A percentile compares a stretch with the other conserved stretches of the same genome.
Conservation (phyloP, 2,329 filamentous ascomycete genomes). For the Ploettnerulaceae sp. region DNA sequence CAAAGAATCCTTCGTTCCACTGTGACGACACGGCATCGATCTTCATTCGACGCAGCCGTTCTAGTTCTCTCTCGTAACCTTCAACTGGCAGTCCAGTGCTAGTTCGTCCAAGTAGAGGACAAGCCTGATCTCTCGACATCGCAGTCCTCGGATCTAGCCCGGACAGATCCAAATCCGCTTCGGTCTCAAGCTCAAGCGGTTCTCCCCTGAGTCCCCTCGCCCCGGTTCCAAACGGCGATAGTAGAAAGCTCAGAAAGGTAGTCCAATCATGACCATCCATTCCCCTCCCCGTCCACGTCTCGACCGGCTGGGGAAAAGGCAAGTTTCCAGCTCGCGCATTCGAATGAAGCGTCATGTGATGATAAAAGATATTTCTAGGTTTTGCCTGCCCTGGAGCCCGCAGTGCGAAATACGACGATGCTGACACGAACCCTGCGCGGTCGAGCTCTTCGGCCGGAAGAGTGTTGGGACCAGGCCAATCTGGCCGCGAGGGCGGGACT, state of each 20-base stretch:
- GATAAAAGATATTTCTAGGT: slow-evolving; percentile 3
- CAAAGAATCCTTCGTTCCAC: slow-evolving; percentile 55
- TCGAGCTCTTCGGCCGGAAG: background rate
- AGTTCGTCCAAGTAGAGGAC: slow-evolving; percentile 3
- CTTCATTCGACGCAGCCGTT: slow-evolving; percentile 27
- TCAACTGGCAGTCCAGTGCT: slow-evolving; percentile 35
- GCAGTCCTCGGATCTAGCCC: slow-evolving; percentile 30
- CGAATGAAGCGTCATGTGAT: background rate
- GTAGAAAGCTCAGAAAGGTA: background rate
- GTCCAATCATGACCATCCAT: slow-evolving; percentile 2
- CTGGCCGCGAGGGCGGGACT: background rate
- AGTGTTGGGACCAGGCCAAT: background rate
- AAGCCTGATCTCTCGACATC: slow-evolving; percentile 28
- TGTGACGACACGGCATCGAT: slow-evolving; percentile 42
- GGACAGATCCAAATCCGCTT: slow-evolving; percentile 24
- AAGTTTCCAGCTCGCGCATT: background rate
- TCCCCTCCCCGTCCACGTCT: background rate
- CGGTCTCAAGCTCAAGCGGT: slow-evolving; percentile 40
- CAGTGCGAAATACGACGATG: background rate
- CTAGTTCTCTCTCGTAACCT: slow-evolving; percentile 3
- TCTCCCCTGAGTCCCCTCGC: slow-evolving; percentile 20
- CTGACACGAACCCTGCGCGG: slow-evolving; percentile 1
- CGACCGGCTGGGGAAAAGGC: background rate
- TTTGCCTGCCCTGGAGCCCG: background rate
- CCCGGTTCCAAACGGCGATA: slow-evolving; percentile 26